phyloP scores from a whole-genome alignment of 2,329 filamentous ascomycete species.

The Orbilia blumenaviensis region DNA sequence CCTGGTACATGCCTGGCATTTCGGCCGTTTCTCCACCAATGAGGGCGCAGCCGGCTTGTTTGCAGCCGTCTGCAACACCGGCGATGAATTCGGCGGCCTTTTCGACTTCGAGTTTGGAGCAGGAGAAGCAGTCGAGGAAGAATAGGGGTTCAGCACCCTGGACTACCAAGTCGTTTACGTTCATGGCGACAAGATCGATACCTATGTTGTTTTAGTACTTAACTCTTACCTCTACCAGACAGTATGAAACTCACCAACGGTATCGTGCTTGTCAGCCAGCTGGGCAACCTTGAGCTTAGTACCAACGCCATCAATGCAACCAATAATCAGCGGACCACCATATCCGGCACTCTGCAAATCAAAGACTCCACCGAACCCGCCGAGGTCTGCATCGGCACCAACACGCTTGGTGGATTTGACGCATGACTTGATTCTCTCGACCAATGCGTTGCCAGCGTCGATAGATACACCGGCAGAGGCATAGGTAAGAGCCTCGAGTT shows the following conservation, averaged over 20 bases:
- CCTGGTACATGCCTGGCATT: conserved; percentile 94
- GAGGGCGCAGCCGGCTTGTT: conserved; percentile 83
- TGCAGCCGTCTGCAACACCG: conserved; percentile 88
- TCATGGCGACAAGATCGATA: conserved; percentile 98
- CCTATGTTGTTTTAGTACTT: conserved; percentile 60
- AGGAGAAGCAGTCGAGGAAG: conserved; percentile 98
- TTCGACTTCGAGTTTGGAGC: conserved; percentile 81
- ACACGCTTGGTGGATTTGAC: conserved; percentile 85
- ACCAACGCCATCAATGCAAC: conserved; percentile 93
- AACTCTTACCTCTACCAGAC: neutral
- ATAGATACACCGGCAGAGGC: conserved; percentile 93
- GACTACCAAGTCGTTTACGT: conserved; percentile 96
- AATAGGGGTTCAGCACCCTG: conserved; percentile 94
- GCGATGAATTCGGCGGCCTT: conserved; percentile 86
- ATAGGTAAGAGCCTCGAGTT: conserved; percentile 76
- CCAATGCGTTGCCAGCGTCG: conserved; percentile 90
- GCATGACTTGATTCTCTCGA: conserved; percentile 87
- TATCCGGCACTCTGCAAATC: conserved; percentile 80
- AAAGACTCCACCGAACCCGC: conserved; percentile 90
- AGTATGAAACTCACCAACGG: conserved; percentile 68
- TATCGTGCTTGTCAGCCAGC: conserved; percentile 86
- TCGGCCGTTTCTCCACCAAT: conserved; percentile 98
- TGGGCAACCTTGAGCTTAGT: conserved; percentile 98
- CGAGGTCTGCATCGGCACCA: conserved; percentile 91
- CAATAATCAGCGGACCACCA: conserved; percentile 82